These are phyloP conservation scores for Tulasnella sp. DNA, from an alignment of 768 basidiomycete species.

Conservation along the genomic window DNA sequence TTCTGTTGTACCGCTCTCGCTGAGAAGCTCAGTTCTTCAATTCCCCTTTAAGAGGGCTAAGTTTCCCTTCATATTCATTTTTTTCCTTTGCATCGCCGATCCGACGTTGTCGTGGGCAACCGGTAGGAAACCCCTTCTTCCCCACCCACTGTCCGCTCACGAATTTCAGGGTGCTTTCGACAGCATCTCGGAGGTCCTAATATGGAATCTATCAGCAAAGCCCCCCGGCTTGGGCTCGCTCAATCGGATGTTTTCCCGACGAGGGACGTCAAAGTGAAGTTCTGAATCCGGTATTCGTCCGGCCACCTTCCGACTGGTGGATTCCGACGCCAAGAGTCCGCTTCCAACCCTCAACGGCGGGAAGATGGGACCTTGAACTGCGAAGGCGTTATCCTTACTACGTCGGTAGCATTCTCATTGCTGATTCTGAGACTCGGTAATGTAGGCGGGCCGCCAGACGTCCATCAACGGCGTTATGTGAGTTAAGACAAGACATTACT, in stretches of 20 bases:
- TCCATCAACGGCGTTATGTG: neutral
- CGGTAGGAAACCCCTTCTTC: neutral
- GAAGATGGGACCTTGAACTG: neutral
- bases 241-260: neutral
- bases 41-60: neutral
- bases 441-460: no score
- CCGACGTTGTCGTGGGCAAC: neutral
- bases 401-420: neutral
- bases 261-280: neutral
- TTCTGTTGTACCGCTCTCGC: neutral
- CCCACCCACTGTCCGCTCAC: neutral
- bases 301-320: conserved; percentile 8
- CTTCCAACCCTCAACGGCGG: neutral
- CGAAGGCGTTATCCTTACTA: neutral
- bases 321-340: neutral
- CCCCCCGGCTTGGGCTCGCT: neutral
- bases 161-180: neutral
- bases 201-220: neutral
- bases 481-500: no score
- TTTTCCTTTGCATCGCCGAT: neutral
- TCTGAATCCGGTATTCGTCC: conserved; percentile 9
- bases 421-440: neutral
- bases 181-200: neutral
- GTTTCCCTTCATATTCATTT: neutral
- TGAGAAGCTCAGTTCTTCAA: neutral